Conservation (phyloP, 139 green algal species). For the Coelastrella sp. region DNA sequence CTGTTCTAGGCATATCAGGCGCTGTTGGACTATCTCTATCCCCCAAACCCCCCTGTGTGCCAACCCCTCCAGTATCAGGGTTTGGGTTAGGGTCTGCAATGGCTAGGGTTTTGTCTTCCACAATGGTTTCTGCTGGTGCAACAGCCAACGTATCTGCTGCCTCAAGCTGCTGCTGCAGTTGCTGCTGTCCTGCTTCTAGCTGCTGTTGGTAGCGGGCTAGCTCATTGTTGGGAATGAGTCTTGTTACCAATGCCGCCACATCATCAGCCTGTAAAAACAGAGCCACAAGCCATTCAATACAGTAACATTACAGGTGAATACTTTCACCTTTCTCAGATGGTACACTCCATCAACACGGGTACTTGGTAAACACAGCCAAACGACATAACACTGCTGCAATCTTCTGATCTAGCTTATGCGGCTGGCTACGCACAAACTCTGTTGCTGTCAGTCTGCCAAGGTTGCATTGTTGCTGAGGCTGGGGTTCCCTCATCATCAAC, state of each 20-base stretch:
- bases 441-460: not conserved
- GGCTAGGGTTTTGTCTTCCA: not conserved
- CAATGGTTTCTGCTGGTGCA: not conserved
- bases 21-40: no score
- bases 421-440: not conserved
- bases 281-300: no score
- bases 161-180: conserved; percentile 1
- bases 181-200: conserved; percentile 1
- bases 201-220: not conserved
- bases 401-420: no score
- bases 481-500: not conserved
- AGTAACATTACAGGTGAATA: no score
- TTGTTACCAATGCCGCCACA: not conserved
- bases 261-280: conserved; percentile 14
- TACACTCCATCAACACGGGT: no score
- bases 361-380: no score
- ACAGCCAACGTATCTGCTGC: not conserved
- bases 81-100: not conserved
- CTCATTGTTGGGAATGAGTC: not conserved
- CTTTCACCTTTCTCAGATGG: no score
- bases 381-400: no score
- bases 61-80: no score
- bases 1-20: not conserved
- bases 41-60: no score
- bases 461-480: not conserved